Evolutionary conservation across 106 monocot genomes (phyloP), one percentile per base, ranked within the genome.

Genomic region (Apostasia ramifera): DNA sequence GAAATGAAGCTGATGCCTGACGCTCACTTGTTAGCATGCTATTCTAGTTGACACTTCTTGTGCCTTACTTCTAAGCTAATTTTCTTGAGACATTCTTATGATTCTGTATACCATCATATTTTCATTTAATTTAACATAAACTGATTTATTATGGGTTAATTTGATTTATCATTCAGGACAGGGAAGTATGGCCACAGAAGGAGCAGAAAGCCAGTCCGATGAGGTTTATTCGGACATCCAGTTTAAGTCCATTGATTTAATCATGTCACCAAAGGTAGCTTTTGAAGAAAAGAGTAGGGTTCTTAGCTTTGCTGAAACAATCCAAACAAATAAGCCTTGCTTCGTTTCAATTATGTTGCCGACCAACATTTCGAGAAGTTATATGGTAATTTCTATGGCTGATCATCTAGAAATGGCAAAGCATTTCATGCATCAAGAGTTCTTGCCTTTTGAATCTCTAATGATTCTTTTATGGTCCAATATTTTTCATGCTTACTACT

Each of bases 321-420:
- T 74, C 70, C 9, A 66, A 8, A 61, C 74, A 48, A 26, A 50
- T 2, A 70, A 70, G 61, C 79, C 79, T 2, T 80, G 40, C 45
- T 80, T 80, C 68, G 53, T 70, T 39, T 74, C 50, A 48, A 2
- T 70, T 61, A 42, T 80, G 63, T 48, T 37, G 5, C 40, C 47
- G 8, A 54, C 57, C 60, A 52, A 50, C 68, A 43, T 74, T 47
- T 2, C 9, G n/a, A 65, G 51, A 38, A 59, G 61, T 46, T 68
- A 44, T 46, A 3, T 78, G 65, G 78, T 78, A 78, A 60, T 53
- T 62, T 73, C 59, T 9, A 48, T 47, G 7, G 1, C 14, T 47
- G 4, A 15, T 45, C 26, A 26, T 26, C 26, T 26, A 26, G 26
- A 26, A 26, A 26, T 26, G 26, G 26, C 26, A 26, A 26, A 26